A percentile compares a stretch with the other conserved stretches of the same genome.
These are phyloP conservation scores for Rhodamnia argentea DNA, from an alignment of 345 rosid genomes.

Conservation along the genomic window DNA sequence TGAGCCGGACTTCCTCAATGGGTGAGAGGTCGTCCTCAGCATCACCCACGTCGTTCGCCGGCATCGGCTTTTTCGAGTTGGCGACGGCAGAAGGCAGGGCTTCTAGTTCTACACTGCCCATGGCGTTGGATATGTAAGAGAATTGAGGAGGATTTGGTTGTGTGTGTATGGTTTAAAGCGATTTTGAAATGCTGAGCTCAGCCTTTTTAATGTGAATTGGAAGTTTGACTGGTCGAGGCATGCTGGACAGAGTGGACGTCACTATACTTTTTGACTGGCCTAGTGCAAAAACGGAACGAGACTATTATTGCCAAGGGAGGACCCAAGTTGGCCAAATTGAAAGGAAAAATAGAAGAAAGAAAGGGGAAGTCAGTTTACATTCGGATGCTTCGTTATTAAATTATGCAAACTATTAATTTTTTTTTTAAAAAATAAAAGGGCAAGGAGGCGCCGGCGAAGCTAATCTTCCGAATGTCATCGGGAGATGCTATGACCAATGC, in stretches of 20 bases:
- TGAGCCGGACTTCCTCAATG: slow-evolving; percentile 67
- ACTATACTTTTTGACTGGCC: neutral
- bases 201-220: neutral
- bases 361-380: neutral
- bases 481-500: too few species aligned
- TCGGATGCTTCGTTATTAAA: neutral
- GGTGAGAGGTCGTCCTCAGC: slow-evolving; percentile 48
- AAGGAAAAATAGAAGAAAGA: neutral
- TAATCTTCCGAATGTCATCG: neutral
- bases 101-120: slow-evolving; percentile 13
- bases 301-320: too few species aligned
- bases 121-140: neutral
- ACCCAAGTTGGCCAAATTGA: neutral
- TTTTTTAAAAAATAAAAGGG: neutral
- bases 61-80: neutral
- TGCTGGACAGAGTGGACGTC: neutral
- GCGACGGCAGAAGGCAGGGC: slow-evolving; percentile 1
- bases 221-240: neutral
- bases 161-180: neutral
- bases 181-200: neutral
- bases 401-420: neutral
- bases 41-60: neutral
- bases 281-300: neutral
- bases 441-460: accelerated
- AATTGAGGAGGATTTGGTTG: neutral